phyloP scores from a whole-genome alignment of 1,139 yeast species.

The Hanseniaspora gamundiae region DNA sequence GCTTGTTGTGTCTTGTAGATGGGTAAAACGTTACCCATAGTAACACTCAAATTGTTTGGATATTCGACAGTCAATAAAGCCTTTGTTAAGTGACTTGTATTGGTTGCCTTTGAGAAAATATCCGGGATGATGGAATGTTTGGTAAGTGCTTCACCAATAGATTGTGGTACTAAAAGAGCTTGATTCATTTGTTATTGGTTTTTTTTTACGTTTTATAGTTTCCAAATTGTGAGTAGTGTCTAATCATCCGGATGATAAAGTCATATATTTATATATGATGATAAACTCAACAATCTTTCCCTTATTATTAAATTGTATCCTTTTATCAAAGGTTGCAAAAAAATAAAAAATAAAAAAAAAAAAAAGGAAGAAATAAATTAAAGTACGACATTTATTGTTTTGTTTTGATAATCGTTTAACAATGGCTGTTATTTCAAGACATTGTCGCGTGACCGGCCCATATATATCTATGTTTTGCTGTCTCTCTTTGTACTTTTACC shows the following conservation, averaged over 20 bases:
- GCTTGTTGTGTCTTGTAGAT: constrained; percentile 50
- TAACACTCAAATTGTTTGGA: constrained; percentile 46
- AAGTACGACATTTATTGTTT: too few species aligned
- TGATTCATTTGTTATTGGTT: constrained; percentile 11
- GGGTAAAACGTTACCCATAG: constrained; percentile 65
- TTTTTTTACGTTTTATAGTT: not conserved
- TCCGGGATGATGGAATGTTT: constrained; percentile 23
- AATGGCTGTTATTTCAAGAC: too few species aligned
- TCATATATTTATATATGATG: not conserved
- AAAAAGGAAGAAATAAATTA: too few species aligned
- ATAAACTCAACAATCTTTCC: too few species aligned
- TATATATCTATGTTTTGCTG: too few species aligned
- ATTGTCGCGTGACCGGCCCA: too few species aligned
- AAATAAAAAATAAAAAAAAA: too few species aligned
- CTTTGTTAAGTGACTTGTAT: constrained; percentile 7
- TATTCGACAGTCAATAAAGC: constrained; percentile 35
- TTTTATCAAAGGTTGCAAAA: too few species aligned
- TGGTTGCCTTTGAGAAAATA: constrained; percentile 12
- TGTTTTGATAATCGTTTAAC: too few species aligned
- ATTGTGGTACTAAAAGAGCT: constrained; percentile 13
- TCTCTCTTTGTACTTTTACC: too few species aligned
- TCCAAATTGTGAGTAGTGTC: not conserved
- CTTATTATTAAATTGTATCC: too few species aligned
- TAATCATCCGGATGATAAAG: not conserved
- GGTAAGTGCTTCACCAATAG: constrained; percentile 16